A percentile compares a stretch with the other conserved stretches of the same genome.
These are phyloP conservation scores for Gonium pectorale DNA, from an alignment of 139 green algal species.

Conservation along the genomic window DNA sequence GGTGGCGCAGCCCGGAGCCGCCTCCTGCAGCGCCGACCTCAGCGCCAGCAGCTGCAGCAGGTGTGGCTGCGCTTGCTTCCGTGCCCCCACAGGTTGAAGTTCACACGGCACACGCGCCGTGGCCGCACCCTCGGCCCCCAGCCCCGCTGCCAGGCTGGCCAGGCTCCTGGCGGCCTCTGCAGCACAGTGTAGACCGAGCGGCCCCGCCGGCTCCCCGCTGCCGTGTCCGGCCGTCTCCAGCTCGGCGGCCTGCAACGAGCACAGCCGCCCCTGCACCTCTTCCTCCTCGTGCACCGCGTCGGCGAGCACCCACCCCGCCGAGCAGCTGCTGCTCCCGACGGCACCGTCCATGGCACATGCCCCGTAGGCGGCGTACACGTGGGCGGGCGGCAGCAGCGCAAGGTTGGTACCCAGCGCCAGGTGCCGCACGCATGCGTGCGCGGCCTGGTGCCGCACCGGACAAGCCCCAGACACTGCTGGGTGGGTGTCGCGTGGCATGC, in stretches of 20 bases:
- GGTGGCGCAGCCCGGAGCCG: background rate
- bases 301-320: conserved; percentile 4
- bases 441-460: background rate
- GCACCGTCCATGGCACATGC: background rate
- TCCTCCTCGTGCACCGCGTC: conserved; percentile 2
- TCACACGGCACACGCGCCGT: background rate
- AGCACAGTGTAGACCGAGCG: background rate
- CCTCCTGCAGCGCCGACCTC: background rate
- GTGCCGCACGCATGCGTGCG: background rate
- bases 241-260: background rate
- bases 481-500: background rate
- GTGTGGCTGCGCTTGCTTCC: background rate
- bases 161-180: background rate
- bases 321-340: background rate
- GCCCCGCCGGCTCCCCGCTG: conserved; percentile 9
- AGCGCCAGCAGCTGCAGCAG: background rate
- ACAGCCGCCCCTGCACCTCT: background rate
- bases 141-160: background rate
- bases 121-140: background rate
- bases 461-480: conserved; percentile 19
- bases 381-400: background rate
- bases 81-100: background rate
- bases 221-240: background rate
- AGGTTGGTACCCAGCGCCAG: background rate
- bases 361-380: background rate